A percentile compares a stretch with the other conserved stretches of the same genome.
These are phyloP conservation scores for Smallanthus sonchifolius DNA, from an alignment of 129 eudicot species.

Conservation along the genomic window DNA sequence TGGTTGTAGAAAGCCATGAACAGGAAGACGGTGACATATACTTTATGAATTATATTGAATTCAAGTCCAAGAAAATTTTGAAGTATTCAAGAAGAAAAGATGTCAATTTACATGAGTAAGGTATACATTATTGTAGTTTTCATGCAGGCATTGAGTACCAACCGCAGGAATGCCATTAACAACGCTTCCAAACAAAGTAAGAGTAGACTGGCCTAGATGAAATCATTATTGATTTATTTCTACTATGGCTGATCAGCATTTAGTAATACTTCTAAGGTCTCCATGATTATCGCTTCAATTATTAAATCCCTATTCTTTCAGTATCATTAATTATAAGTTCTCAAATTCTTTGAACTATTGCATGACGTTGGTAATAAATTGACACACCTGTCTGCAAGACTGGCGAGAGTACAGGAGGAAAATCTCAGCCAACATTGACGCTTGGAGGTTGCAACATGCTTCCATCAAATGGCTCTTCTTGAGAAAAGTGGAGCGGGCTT, in stretches of 20 bases:
- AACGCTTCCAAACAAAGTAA: not conserved
- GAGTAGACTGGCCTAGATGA: not conserved
- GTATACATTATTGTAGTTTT: not conserved
- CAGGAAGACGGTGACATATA: not conserved
- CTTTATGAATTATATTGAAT: not conserved
- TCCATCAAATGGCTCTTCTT: slow-evolving; percentile 48
- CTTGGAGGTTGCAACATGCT: slow-evolving; percentile 33
- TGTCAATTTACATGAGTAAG: not conserved
- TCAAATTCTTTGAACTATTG: not conserved
- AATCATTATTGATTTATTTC: not conserved
- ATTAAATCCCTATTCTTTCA: not conserved
- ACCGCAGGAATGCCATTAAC: not conserved
- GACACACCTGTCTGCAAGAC: slow-evolving; percentile 44
- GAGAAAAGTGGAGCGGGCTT: slow-evolving; percentile 61
- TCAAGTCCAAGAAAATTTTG: not conserved
- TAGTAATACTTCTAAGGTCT: slow-evolving; percentile 7
- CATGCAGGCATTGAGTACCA: not conserved
- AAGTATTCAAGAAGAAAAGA: not conserved
- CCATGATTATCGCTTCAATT: not conserved
- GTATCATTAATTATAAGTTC: not conserved
- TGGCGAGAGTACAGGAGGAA: slow-evolving; percentile 30
- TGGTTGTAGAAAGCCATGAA: not conserved
- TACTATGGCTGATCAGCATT: not conserved
- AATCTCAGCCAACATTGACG: slow-evolving; percentile 26
- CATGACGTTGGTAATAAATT: not conserved